Conservation (phyloP, 192 early-diverging fungal species). For the Phlyctochytrium planicorne region DNA sequence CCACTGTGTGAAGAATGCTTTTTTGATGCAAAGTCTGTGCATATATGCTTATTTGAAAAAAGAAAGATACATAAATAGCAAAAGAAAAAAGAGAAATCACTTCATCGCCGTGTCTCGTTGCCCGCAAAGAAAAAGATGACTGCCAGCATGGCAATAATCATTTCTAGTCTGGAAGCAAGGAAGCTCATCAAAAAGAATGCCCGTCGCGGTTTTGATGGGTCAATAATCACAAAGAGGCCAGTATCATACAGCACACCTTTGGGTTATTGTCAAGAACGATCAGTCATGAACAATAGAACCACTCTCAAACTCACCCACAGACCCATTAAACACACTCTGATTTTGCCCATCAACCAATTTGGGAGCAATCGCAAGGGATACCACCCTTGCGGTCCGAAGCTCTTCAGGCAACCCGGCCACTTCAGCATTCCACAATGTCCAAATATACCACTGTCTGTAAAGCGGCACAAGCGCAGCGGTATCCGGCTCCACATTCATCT, state of each 20-base stretch:
- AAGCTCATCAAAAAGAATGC: background rate
- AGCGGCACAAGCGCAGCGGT: background rate
- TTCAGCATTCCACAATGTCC: conserved; percentile 1
- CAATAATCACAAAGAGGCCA: background rate
- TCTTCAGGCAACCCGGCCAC: background rate
- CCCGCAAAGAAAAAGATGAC: conserved; percentile 5
- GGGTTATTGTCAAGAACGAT: no score
- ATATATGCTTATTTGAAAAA: no score
- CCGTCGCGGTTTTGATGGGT: background rate
- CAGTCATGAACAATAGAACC: no score
- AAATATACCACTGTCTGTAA: background rate
- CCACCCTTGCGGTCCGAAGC: background rate
- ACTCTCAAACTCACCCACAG: no score
- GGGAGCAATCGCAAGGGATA: background rate
- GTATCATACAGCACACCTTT: background rate
- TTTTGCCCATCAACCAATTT: background rate
- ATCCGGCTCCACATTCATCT: background rate
- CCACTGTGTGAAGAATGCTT: no score
- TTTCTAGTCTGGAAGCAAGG: background rate
- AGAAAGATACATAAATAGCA: no score
- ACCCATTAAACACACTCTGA: background rate
- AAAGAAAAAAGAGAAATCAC: no score
- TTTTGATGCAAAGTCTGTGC: no score
- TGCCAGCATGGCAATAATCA: conserved; percentile 4
- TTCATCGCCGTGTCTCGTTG: conserved; percentile 7